phyloP scores from a whole-genome alignment of 108 stramenopile species.

The Cyclotella baltica region DNA sequence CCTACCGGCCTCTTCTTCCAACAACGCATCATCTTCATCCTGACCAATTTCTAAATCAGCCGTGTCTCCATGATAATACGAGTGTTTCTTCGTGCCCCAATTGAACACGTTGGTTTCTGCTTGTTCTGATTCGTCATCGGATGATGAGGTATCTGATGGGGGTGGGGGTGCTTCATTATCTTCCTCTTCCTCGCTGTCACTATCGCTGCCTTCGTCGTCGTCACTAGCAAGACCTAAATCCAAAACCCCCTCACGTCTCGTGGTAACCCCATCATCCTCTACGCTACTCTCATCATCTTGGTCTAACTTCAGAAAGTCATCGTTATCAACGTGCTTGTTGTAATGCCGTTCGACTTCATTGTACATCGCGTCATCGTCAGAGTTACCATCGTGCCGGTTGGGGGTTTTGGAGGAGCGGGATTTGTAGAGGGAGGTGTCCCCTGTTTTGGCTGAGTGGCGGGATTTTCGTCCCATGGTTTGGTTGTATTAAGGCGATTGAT shows the following conservation, averaged over 20 bases:
- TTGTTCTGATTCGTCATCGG: slow-evolving; percentile 47
- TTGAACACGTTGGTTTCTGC: slow-evolving; percentile 53
- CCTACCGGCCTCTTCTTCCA: slow-evolving; percentile 86
- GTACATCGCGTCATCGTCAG: slow-evolving; percentile 70
- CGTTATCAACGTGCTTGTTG: slow-evolving; percentile 61
- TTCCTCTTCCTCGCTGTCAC: slow-evolving; percentile 35
- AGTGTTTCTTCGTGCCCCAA: slow-evolving; percentile 90
- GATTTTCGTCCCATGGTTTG: slow-evolving; percentile 57
- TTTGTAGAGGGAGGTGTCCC: slow-evolving; percentile 69
- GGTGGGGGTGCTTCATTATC: slow-evolving; percentile 1
- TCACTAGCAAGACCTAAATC: slow-evolving; percentile 73
- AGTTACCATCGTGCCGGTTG: background rate
- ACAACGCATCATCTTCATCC: slow-evolving; percentile 73
- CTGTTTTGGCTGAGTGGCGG: slow-evolving; percentile 82
- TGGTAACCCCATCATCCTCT: slow-evolving; percentile 64
- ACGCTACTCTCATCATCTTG: slow-evolving; percentile 16
- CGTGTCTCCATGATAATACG: slow-evolving; percentile 94
- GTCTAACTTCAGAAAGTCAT: slow-evolving; percentile 55
- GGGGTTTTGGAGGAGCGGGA: slow-evolving; percentile 20
- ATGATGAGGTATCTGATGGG: slow-evolving; percentile 38
- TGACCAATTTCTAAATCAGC: slow-evolving; percentile 96
- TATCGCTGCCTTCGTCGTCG: slow-evolving; percentile 45
- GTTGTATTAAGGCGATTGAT: background rate
- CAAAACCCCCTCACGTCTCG: slow-evolving; percentile 63
- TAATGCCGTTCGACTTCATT: slow-evolving; percentile 65